Evolutionary conservation across 208 protist genomes (phyloP), one percentile per base, ranked within the genome.

Genomic region (Naegleria fowleri): DNA sequence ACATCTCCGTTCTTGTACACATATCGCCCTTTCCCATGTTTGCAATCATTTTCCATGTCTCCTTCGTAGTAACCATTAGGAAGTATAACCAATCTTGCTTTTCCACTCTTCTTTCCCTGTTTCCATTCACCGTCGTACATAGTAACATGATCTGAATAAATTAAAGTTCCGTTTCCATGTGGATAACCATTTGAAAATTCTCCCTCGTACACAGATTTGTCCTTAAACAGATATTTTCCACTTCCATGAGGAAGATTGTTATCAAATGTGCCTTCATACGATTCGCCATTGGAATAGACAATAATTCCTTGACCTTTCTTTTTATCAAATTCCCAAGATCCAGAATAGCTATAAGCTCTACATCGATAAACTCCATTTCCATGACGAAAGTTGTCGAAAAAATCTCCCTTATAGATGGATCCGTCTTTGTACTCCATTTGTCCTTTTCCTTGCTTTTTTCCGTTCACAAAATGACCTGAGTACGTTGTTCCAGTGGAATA

Each of bases 261-360:
- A 38, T 93, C 92, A 96, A 96, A 98, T 92, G 97, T 7, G 92
- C 90, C 0, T 95, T 96, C 38, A 55, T 94, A 92, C 96, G 96
- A 83, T 79, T 93, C 40, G 90, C 92, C 1, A 95, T 96, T 91
- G 93, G 96, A 22, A 95, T 93, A 91, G 96, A 93, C 22, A 91
- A 91, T 40, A 97, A 89, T 1, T 91, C 95, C 95, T 2, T 92
- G 76, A 22, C 97, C 97, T 38, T 92, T 86, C 92, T 97, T 95
- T 51, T 92, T 59, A 6, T 96, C 96, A 38, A 96, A 94, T 29
- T 91, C 52, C 96, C 97, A 98, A 59, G 94, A 90, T 25, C 97
- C 97, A 38, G 95, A 93, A 92, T 98, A 98, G 2, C 93, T 90
- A 4, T 94, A 43, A 0, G 2, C 29, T 55, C 3, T 9, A 5